Percentiles rank a stretch among this genome's conserved stretches.
Evolutionary conservation across 1,284 basidiomycete genomes (phyloP).

Genomic region (Ceratobasidium sp.): DNA sequence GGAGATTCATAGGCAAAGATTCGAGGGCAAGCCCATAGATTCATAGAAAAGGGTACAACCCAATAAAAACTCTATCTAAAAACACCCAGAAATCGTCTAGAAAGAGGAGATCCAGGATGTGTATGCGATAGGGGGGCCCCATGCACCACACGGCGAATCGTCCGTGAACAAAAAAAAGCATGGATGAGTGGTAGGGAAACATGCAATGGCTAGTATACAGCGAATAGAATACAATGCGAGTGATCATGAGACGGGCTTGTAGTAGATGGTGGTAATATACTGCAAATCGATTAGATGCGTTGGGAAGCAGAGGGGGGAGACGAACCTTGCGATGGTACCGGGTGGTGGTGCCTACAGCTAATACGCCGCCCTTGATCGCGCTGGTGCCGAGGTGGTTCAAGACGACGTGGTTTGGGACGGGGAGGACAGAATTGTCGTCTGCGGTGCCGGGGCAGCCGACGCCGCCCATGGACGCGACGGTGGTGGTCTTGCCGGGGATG

Average conservation of each 20-base stretch:
- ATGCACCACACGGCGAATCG: too few relatives aligned
- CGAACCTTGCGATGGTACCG: conserved; percentile 91
- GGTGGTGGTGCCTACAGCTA: conserved; percentile 93
- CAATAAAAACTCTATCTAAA: conserved; percentile 9
- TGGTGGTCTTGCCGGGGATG: conserved; percentile 36
- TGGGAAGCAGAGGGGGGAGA: conserved; percentile 42
- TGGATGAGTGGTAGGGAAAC: too few relatives aligned
- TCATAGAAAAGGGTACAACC: neutral
- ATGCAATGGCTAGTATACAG: too few relatives aligned
- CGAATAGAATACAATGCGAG: conserved; percentile 6
- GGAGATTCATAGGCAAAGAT: too few relatives aligned
- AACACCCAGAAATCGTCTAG: conserved; percentile 1
- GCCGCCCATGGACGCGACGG: conserved; percentile 39
- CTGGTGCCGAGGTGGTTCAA: conserved; percentile 96
- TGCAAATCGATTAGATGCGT: conserved; percentile 43
- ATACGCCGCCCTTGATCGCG: conserved; percentile 91
- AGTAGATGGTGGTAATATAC: conserved; percentile 73
- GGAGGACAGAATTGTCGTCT: conserved; percentile 91
- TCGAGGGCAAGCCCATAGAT: neutral
- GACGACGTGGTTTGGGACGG: conserved; percentile 94
- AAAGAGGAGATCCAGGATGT: neutral
- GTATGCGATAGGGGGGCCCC: too few relatives aligned
- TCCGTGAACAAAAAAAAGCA: too few relatives aligned
- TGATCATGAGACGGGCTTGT: conserved; percentile 57
- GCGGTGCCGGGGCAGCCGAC: conserved; percentile 49